These are phyloP conservation scores for Allantophomopsis cytisporea DNA, from an alignment of 2,329 filamentous ascomycete species.

Conservation along the genomic window DNA sequence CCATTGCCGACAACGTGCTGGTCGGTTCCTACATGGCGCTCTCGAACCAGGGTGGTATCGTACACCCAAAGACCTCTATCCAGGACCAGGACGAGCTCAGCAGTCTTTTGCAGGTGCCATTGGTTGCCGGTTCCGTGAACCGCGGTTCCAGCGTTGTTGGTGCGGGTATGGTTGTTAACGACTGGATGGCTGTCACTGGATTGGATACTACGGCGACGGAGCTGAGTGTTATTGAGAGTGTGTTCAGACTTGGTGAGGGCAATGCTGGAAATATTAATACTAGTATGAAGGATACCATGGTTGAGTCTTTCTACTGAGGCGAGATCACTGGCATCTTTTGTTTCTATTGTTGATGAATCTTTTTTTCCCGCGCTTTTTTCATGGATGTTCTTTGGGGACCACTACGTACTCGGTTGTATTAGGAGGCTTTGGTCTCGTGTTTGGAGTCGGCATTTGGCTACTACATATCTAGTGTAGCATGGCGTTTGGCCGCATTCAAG, in stretches of 20 bases:
- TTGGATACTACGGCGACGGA: conserved; percentile 96
- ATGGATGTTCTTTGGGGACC: background rate
- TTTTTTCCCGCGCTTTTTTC: background rate
- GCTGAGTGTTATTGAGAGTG: conserved; percentile 88
- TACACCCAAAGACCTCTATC: conserved; percentile 93
- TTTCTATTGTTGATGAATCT: conserved; percentile 2
- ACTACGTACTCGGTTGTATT: background rate
- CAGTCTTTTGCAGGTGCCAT: conserved; percentile 83
- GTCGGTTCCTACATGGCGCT: conserved; percentile 95
- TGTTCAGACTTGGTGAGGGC: conserved; percentile 88
- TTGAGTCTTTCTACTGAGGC: conserved; percentile 90
- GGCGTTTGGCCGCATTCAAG: too few species aligned
- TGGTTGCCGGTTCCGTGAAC: conserved; percentile 91
- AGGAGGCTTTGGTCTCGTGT: too few species aligned
- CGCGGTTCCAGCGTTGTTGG: conserved; percentile 90
- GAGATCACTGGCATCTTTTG: conserved; percentile 1
- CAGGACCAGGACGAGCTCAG: conserved; percentile 97
- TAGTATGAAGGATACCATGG: conserved; percentile 91
- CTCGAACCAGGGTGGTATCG: conserved; percentile 90
- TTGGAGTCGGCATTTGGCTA: too few species aligned
- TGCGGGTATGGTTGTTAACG: conserved; percentile 91
- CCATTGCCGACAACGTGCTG: conserved; percentile 91
- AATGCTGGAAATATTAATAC: conserved; percentile 69
- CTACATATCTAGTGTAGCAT: too few species aligned
- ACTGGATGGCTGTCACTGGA: conserved; percentile 92